Base-by-base conservation (phyloP, 2,329 filamentous ascomycete species). In the Exophiala bonariae region DNA sequence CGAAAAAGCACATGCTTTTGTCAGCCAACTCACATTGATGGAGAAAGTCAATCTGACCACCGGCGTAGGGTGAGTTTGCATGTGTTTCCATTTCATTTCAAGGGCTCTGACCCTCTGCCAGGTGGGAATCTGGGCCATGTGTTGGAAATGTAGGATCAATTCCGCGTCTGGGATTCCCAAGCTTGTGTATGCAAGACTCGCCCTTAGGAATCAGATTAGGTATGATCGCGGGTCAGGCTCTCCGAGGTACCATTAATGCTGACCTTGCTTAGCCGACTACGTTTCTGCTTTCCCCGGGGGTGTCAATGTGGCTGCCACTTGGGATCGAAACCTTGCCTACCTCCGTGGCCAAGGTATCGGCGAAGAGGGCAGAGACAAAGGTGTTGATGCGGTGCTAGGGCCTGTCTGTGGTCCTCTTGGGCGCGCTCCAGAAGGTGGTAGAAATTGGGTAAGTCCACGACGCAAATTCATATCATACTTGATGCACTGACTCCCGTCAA, bases 1-100 rank as follows among this genome's bases (percentile, higher is more conserved):
- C 59, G 72, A 70, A 16, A 84, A 86, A 66, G 91, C 91, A 1
- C 82, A 80, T 57, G 80, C 77, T 2, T 92, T 96, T 61, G 89
- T 96, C 36, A 86, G 85, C 8, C 83, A 90, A 64, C 71, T 96
- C 69, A 95, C 89, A 1, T 76, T 96, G 28, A 64, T 83, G 9
- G 91, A 96, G 67, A 96, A 96, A 73, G 89, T 97, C 68, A 97
- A 97, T 67, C 67, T 99, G 55, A 97, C 92, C 2, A 96, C 91
- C 1, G 92, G 92, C 66, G 81, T 86, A 55, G 90, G 90, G 80
- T 92, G 71, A 66, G 82, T 71, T 58, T 11, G 13, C 34, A n/a
- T n/a, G 23, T 13, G 9, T 14, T 10, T 50, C 46, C 34, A 48
- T 35, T 17, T 30, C 1, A 2, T 18, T 35, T 16, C 23, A 33